A percentile compares a stretch with the other conserved stretches of the same genome.
phyloP scores from a whole-genome alignment of 441 rosid genomes.

The Jatropha podagrica region DNA sequence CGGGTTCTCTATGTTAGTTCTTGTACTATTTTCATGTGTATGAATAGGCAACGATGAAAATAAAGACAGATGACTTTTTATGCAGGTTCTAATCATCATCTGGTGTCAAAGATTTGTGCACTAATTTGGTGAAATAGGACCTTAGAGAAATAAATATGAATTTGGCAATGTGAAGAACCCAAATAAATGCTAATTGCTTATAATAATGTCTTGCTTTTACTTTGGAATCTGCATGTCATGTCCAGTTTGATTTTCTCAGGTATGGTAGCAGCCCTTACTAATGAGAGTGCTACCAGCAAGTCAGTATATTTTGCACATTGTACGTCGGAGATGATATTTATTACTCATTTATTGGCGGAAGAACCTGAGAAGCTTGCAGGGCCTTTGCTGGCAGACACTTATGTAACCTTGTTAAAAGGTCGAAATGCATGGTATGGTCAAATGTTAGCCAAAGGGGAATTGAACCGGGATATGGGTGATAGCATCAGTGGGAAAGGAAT shows the following conservation, averaged over 20 bases:
- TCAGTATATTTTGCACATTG: conserved; percentile 58
- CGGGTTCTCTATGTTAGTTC: background rate
- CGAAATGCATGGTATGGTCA: conserved; percentile 61
- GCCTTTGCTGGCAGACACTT: conserved; percentile 54
- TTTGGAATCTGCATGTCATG: conserved; percentile 1
- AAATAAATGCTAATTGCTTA: background rate
- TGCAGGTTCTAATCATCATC: background rate
- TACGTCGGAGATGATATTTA: conserved; percentile 60
- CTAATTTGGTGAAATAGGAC: background rate
- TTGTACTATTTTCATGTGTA: background rate
- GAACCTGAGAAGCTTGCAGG: conserved; percentile 62
- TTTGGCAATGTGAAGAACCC: background rate
- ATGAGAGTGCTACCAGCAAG: conserved; percentile 59
- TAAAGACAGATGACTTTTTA: background rate
- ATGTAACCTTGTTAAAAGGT: conserved; percentile 54
- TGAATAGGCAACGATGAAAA: background rate
- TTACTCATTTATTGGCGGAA: conserved; percentile 51
- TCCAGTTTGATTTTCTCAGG: conserved; percentile 31
- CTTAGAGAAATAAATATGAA: background rate
- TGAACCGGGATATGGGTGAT: conserved; percentile 53
- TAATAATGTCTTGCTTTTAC: background rate
- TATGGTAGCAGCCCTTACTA: conserved; percentile 55
- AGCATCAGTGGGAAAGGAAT: conserved; percentile 57
- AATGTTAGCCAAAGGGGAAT: conserved; percentile 51
- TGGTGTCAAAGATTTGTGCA: background rate